A percentile compares a stretch with the other conserved stretches of the same genome.
These are phyloP conservation scores for Syzygium aromaticum DNA, from an alignment of 345 rosid genomes.

Conservation along the genomic window DNA sequence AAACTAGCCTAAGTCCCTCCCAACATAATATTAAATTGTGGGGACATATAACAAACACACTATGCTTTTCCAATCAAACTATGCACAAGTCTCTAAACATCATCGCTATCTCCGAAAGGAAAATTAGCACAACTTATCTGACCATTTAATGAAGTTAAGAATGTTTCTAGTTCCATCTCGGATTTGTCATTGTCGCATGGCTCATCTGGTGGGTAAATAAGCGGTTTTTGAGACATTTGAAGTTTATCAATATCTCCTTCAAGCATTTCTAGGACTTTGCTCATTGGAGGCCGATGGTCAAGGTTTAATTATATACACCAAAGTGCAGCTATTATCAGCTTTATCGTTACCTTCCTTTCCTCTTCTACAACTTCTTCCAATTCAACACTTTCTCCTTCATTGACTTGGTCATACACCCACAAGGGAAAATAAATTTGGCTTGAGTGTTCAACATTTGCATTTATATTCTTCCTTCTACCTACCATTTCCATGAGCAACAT, in stretches of 20 bases:
- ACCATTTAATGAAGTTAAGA: background rate
- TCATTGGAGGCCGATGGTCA: background rate
- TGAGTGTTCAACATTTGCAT: background rate
- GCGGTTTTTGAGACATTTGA: background rate
- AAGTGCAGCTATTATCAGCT: background rate
- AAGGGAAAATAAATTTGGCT: background rate
- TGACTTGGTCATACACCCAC: background rate
- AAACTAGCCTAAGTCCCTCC: background rate
- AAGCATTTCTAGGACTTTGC: background rate
- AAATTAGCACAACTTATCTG: too few species aligned
- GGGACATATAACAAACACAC: background rate
- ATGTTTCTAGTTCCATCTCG: background rate
- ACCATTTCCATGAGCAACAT: background rate
- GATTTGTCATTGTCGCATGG: background rate
- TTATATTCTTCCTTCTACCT: background rate
- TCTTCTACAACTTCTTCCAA: background rate
- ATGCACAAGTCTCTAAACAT: background rate
- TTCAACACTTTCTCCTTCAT: background rate
- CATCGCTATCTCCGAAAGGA: background rate
- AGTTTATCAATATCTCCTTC: background rate
- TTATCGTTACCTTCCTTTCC: background rate
- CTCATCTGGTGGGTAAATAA: background rate
- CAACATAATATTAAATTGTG: background rate
- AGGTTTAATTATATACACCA: background rate
- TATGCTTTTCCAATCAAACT: background rate